A percentile compares a stretch with the other conserved stretches of the same genome.
These are phyloP conservation scores for Cucurbitaria berberidis DNA, from an alignment of 2,329 filamentous ascomycete genomes.

Conservation along the genomic window DNA sequence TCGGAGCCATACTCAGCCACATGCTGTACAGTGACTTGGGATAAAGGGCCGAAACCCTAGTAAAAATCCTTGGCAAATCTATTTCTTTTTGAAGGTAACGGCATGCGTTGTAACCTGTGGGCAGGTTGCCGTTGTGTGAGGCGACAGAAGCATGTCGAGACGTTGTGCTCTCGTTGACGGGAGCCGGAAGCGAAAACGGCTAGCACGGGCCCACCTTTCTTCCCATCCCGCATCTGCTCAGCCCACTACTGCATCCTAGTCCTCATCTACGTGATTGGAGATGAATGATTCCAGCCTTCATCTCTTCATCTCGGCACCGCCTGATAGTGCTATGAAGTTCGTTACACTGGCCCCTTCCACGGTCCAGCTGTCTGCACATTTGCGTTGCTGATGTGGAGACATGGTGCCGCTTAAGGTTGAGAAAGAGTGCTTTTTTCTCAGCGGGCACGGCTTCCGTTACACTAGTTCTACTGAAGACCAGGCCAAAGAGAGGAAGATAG, in stretches of 20 bases:
- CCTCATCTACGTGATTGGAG: slow-evolving; percentile 1
- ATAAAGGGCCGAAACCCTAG: slow-evolving; percentile 8
- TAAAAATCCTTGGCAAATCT: slow-evolving; percentile 12
- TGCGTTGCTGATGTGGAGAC: background rate
- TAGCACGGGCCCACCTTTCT: slow-evolving; percentile 6
- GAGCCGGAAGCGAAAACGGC: slow-evolving; percentile 7
- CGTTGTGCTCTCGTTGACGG: slow-evolving; percentile 5
- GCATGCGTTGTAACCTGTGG: slow-evolving; percentile 11
- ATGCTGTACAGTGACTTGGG: slow-evolving; percentile 1
- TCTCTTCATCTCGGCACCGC: background rate
- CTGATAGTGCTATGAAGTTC: background rate
- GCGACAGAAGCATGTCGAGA: slow-evolving; percentile 7
- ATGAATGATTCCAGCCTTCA: slow-evolving; percentile 4
- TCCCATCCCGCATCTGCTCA: slow-evolving; percentile 9
- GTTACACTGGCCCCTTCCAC: slow-evolving; percentile 2
- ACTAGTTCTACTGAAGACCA: slow-evolving; percentile 5
- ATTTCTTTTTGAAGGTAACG: background rate
- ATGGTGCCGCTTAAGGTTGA: background rate
- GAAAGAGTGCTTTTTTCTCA: slow-evolving; percentile 1
- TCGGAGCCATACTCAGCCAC: slow-evolving; percentile 7
- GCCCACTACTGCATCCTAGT: slow-evolving; percentile 4
- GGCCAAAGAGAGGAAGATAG: background rate
- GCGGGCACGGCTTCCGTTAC: slow-evolving; percentile 1
- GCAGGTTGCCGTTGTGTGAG: slow-evolving; percentile 8
- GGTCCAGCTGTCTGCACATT: background rate